Evolutionary conservation across 495 filamentous ascomycete genomes (phyloP), one percentile per base, ranked within the genome.

Genomic region (Tuber brumale): DNA sequence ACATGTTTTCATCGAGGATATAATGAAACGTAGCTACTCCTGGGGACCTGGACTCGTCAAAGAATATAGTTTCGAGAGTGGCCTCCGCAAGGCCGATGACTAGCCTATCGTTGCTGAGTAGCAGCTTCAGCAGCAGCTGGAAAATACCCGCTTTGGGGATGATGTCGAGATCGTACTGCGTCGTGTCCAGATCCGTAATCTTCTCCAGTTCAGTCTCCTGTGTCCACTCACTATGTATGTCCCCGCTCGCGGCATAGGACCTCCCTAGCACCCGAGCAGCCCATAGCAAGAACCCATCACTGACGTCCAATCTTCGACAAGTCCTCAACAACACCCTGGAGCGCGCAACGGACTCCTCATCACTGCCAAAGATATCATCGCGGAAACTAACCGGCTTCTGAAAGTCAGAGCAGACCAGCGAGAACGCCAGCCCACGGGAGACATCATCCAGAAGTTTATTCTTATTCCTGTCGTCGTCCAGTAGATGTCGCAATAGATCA

Each of bases 231-330:
- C 83, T 82, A 44, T 88, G 88, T 35, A 92, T 87, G 75, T 89
- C 85, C 27, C 93, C 93, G 71, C 90, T 92, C 6, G 91, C 87
- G 69, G 92, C 90, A 84, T 94, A 98, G 0, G 93, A 91, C 79
- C 93, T 89, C 31, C 95, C 95, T 37, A 99, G 86, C 23, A 94
- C 91, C 73, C 90, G 88, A 10, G 91, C 94, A 57, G 92, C 92
- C 95, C 95, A 99, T 6, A 92, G 84, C 19, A 92, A 84, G 82
- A 95, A 98, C 35, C 89, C 88, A 42, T 86, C 85, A 69, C 90
- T 91, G 44, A 91, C 86, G 16, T 86, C 84, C 57, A 86, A 85
- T 39, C 86, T 86, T 75, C 89, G 88, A 78, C 93, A 91, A 37
- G 90, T 93, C 79, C 91, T 89, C 89, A 91, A 94, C 3, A 97